Evolutionary conservation across 257 asterid species (phyloP), one percentile per base, ranked within the genome.

Genomic region (Apocynum venetum): DNA sequence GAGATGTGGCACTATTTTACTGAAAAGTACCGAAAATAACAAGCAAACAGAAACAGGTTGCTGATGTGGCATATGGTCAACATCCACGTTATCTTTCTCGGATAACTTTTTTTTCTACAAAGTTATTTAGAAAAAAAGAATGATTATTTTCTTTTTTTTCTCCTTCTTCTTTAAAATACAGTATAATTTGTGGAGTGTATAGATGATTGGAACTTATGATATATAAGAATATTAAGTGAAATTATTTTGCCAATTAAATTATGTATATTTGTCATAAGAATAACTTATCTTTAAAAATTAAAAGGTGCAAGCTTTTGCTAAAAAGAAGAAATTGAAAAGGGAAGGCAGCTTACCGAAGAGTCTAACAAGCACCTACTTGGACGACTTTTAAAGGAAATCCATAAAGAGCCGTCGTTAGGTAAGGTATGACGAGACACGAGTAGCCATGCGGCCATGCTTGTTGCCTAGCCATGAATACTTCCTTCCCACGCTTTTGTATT

Each of bases 11-110:
- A 19, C 57, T 9, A 4, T 2, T 35, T 46, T 11, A 8, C 56
- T 69, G 56, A 48, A 71, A 71, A 71, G 60, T 49, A 53, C 43
- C 25, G 64, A 36, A 72, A 52, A 72, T 35, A 72, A 35, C 76
- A 72, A 6, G 1, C 14, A 72, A 51, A 72, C 61, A n/a, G 41
- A 71, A 52, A 60, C 2, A 9, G 0, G 43, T 9, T 25, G 61
- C 75, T 51, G 46, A 51, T 48, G 64, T 72, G 76, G 63, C 75
- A 47, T 35, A 13, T 14, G 35, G 57, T 48, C 63, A 71, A 49
- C 75, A 31, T 71, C 47, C 13, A 71, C 75, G 19, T 10, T 12
- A 6, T n/a, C 38, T 57, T 20, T 6, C 31, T 25, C 31, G 31
- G 31, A 25, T 25, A 25, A 25, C 31, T 25, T 25, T 25, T n/a